Conservation (phyloP, 1,284 basidiomycete species). For the Fomes fomentarius region DNA sequence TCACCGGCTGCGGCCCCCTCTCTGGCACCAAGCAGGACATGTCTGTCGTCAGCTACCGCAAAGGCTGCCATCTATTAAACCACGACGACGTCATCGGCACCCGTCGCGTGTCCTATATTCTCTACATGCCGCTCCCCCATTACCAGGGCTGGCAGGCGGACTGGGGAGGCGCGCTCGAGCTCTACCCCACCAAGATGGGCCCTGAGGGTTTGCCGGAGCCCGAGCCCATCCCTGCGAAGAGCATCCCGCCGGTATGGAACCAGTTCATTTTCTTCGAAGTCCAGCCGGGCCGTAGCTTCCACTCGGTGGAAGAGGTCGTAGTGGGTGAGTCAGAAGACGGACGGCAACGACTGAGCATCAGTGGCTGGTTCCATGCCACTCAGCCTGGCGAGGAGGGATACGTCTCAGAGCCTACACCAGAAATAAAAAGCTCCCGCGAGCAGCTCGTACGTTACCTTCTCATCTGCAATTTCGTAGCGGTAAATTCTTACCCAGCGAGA, state of each 20-base stretch:
- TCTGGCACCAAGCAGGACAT: slow-evolving; percentile 95
- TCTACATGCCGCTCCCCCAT: slow-evolving; percentile 92
- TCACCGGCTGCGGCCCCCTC: slow-evolving; percentile 93
- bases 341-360: slow-evolving; percentile 82
- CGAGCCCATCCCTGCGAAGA: slow-evolving; percentile 59
- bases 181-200: slow-evolving; percentile 75
- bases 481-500: background rate
- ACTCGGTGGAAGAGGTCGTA: slow-evolving; percentile 97
- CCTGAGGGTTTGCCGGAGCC: slow-evolving; percentile 63
- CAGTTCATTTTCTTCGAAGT: slow-evolving; percentile 97
- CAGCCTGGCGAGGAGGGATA: slow-evolving; percentile 92
- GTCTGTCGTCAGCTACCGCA: slow-evolving; percentile 92
- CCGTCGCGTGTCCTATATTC: slow-evolving; percentile 94
- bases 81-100: slow-evolving; percentile 99
- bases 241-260: slow-evolving; percentile 88
- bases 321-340: slow-evolving; percentile 72
- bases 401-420: slow-evolving; percentile 49
- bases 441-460: slow-evolving; percentile 66
- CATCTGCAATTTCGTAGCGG: too few relatives aligned
- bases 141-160: slow-evolving; percentile 72
- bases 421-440: slow-evolving; percentile 73
- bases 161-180: slow-evolving; percentile 94
- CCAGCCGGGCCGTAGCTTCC: slow-evolving; percentile 91
- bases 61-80: slow-evolving; percentile 92
- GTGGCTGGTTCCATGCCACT: slow-evolving; percentile 96